A percentile compares a stretch with the other conserved stretches of the same genome.
These are phyloP conservation scores for Blastocystis sp. DNA, from an alignment of 352 stramenopile genomes.

Conservation along the genomic window DNA sequence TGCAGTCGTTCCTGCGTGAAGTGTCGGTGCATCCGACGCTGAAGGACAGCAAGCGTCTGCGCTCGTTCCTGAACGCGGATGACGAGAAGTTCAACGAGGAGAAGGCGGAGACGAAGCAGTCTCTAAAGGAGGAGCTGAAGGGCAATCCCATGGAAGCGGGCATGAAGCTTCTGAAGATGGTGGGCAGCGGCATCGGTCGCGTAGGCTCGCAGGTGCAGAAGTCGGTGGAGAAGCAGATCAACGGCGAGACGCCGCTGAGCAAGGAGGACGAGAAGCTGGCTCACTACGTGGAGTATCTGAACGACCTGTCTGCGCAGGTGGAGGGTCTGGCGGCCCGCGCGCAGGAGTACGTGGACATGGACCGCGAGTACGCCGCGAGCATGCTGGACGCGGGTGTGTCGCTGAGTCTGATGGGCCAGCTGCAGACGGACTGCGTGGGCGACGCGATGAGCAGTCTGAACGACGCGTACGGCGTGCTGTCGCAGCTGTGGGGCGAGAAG, in stretches of 20 bases:
- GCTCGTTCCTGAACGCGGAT: slow-evolving; percentile 33
- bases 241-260: slow-evolving; percentile 5
- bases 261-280: slow-evolving; percentile 50
- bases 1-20: slow-evolving; percentile 15
- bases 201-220: slow-evolving; percentile 36
- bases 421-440: slow-evolving; percentile 31
- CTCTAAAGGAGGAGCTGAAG: neutral
- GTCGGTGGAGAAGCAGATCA: slow-evolving; percentile 12
- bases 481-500: neutral
- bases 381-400: neutral
- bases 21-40: neutral
- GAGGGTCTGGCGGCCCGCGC: neutral
- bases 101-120: slow-evolving; percentile 48
- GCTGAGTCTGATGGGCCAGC: neutral
- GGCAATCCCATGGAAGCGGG: slow-evolving; percentile 16
- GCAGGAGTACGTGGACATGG: neutral
- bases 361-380: neutral
- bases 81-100: slow-evolving; percentile 20
- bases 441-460: slow-evolving; percentile 6
- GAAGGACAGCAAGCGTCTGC: slow-evolving; percentile 34
- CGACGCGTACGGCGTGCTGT: neutral
- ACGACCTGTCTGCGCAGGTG: slow-evolving; percentile 24
- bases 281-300: slow-evolving; percentile 27
- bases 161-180: slow-evolving; percentile 49
- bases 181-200: neutral